These are phyloP conservation scores for Entomortierella chlamydospora DNA, from an alignment of 192 early-diverging fungal species.

Conservation along the genomic window DNA sequence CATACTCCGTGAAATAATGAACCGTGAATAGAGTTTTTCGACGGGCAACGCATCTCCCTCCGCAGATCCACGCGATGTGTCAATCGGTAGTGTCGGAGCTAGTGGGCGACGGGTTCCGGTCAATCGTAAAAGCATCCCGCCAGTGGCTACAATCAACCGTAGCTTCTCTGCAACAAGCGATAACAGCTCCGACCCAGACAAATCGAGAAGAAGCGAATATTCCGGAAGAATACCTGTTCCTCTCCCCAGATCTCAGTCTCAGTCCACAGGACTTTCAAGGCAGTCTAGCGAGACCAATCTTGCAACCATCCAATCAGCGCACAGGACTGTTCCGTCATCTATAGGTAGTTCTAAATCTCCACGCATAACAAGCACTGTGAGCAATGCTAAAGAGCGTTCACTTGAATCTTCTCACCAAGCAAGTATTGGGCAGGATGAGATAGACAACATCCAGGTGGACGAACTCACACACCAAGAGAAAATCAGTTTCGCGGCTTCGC, in stretches of 20 bases:
- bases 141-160: not conserved
- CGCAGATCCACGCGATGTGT: not conserved
- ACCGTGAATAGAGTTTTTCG: slow-evolving; percentile 8
- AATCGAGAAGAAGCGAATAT: slow-evolving; percentile 3
- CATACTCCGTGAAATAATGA: not conserved
- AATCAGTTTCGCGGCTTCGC: slow-evolving; percentile 43
- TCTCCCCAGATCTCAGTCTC: slow-evolving; percentile 4
- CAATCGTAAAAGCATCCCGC: slow-evolving; percentile 20
- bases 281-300: not conserved
- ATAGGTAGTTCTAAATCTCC: not conserved
- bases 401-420: not conserved
- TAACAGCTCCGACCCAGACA: slow-evolving; percentile 44
- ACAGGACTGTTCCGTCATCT: not conserved
- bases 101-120: not conserved
- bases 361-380: not conserved
- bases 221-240: slow-evolving; percentile 17
- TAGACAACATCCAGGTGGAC: slow-evolving; percentile 2
- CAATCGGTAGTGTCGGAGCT: slow-evolving; percentile 11
- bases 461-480: slow-evolving; percentile 46
- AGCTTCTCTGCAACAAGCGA: slow-evolving; percentile 34
- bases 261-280: not conserved
- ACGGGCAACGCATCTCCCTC: not conserved
- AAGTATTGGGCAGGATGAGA: slow-evolving; percentile 6
- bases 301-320: not conserved
- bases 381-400: slow-evolving; percentile 4